phyloP scores from a whole-genome alignment of 345 rosid genomes.

The Xanthoceras sorbifolium region DNA sequence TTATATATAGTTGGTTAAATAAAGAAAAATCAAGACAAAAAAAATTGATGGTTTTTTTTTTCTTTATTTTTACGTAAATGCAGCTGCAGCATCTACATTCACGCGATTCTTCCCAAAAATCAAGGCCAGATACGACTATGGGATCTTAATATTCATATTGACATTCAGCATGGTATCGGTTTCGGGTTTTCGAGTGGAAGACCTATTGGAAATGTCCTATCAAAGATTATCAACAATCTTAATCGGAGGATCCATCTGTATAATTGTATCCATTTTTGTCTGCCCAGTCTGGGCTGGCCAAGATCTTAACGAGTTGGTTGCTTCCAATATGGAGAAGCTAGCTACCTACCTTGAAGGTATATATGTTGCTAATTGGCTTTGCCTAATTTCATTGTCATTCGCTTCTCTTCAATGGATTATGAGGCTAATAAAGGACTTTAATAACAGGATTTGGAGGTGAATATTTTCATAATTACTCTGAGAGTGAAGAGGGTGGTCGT shows the following conservation, averaged over 20 bases:
- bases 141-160: constrained; percentile 69
- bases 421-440: neutral
- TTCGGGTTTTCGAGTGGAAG: constrained; percentile 61
- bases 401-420: neutral
- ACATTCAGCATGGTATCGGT: constrained; percentile 76
- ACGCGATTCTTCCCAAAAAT: constrained; percentile 66
- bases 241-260: constrained; percentile 59
- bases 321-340: constrained; percentile 55
- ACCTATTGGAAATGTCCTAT: constrained; percentile 52
- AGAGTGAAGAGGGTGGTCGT: constrained; percentile 19
- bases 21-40: neutral
- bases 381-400: neutral
- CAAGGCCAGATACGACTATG: constrained; percentile 88
- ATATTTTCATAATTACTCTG: constrained; percentile 38
- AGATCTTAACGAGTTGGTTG: constrained; percentile 61
- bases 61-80: constrained; percentile 6
- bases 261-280: constrained; percentile 48
- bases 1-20: neutral
- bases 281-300: constrained; percentile 80
- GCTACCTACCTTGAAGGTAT: constrained; percentile 61
- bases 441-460: constrained; percentile 62
- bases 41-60: neutral
- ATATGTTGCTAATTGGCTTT: neutral
- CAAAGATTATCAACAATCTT: constrained; percentile 63
- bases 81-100: constrained; percentile 71